Base-by-base conservation (phyloP, 768 basidiomycete species). In the Boletellus ananiceps region DNA sequence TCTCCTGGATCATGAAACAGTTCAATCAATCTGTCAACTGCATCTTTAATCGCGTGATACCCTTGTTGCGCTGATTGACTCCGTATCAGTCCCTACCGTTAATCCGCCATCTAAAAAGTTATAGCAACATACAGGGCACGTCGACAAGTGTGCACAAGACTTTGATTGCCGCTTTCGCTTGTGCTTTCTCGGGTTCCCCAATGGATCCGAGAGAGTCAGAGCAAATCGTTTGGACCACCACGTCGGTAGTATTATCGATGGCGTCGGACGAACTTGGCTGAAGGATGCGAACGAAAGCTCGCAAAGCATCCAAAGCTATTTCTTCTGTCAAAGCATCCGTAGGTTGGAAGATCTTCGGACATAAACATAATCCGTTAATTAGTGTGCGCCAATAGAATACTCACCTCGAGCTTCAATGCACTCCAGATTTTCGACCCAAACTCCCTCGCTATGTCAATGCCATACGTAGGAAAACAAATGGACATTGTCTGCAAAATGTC, bases 131-230 rank as follows among this genome's bases (percentile, higher is more conserved):
- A 93, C 93, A 78, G 8, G 89, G 87, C 12, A 85, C 86, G n/a
- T 77, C 70, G 66, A 90, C 76, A 56, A 93, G 80, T 2, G 82
- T 79, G 54, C 86, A 85, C 29, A 98, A 68, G 29, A 93, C 79
- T 63, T 89, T 92, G 40, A 86, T 86, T 1, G 93, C 93, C 35
- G 89, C 83, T 62, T 83, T 83, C 1, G 94, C 93, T 64, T 93
- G 88, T 63, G 80, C 86, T 71, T 97, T 98, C 66, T 98, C 96
- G 0, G 95, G 93, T 62, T 96, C 90, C 37, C 82, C 79, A 37
- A 98, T 69, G 48, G 88, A 81, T 19, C 78, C 75, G 8, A 93
- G 74, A 57, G 90, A 93, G 61, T 96, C 90, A 47, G 82, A 78
- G 53, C 86, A 87, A 0, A 88, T 84, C 37, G 86, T 83, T 54